Percentiles rank a stretch among this genome's conserved stretches.
These are phyloP conservation scores for Coleophoma cylindrospora DNA, from an alignment of 2,329 filamentous ascomycete species.

Conservation along the genomic window DNA sequence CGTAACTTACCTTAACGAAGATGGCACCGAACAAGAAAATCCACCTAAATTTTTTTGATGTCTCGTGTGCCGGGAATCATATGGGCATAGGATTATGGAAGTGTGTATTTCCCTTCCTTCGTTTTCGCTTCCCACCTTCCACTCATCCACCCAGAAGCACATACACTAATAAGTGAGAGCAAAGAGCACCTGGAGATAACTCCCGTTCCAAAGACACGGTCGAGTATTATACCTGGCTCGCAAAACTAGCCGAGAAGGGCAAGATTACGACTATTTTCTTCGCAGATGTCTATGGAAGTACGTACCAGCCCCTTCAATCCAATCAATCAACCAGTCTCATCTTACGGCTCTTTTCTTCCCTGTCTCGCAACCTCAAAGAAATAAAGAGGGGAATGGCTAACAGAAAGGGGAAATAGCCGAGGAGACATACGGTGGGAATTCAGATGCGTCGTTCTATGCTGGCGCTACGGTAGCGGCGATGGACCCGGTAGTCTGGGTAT, in stretches of 20 bases:
- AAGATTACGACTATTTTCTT: conserved; percentile 63
- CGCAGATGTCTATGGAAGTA: conserved; percentile 47
- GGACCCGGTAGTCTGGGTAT: conserved; percentile 55
- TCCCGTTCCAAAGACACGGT: conserved; percentile 2
- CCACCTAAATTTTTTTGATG: conserved; percentile 10
- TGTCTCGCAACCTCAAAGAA: neutral
- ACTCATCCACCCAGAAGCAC: neutral
- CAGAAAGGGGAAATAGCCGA: conserved; percentile 37
- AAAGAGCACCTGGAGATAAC: conserved; percentile 1
- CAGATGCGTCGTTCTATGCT: conserved; percentile 60
- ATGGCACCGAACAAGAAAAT: conserved; percentile 7
- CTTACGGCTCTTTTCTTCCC: neutral
- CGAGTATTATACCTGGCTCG: conserved; percentile 30
- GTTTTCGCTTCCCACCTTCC: neutral
- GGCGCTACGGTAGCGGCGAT: conserved; percentile 50
- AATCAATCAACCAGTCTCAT: neutral
- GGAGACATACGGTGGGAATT: conserved; percentile 51
- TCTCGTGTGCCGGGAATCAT: conserved; percentile 1
- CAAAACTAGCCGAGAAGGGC: conserved; percentile 51
- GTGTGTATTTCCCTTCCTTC: neutral
- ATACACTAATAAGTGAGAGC: neutral
- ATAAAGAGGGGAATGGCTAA: too few species aligned
- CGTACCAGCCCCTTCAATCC: neutral
- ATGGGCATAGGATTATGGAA: conserved; percentile 7
- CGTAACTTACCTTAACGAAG: neutral